Percentiles rank a stretch among this genome's conserved stretches.
Conservation (phyloP, 768 basidiomycete genomes). For the Tricholoma hemisulphureum region DNA sequence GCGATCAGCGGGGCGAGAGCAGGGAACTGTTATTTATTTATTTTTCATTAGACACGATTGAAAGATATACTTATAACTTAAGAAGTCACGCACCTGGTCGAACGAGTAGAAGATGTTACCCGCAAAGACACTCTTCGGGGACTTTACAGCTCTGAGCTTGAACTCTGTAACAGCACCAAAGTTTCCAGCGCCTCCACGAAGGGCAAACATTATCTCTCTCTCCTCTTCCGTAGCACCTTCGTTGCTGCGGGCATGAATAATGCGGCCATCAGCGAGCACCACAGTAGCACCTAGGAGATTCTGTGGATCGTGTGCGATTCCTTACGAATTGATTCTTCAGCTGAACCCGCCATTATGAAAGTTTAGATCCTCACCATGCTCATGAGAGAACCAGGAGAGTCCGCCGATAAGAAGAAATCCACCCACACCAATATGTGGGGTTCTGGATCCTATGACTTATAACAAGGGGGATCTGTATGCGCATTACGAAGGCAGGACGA, state of each 20-base stretch:
- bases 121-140: neutral
- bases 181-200: neutral
- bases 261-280: neutral
- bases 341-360: too few species aligned
- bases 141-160: neutral
- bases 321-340: neutral
- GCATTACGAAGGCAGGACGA: neutral
- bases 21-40: neutral
- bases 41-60: neutral
- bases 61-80: neutral
- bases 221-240: neutral
- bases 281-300: neutral
- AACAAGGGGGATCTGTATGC: neutral
- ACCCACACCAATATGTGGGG: neutral
- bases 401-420: neutral
- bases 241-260: neutral
- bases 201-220: neutral
- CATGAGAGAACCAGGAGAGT: neutral
- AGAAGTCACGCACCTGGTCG: neutral
- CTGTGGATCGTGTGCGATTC: neutral
- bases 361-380: neutral
- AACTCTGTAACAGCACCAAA: constrained; percentile 1
- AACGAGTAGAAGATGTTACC: neutral
- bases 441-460: neutral
- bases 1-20: neutral